Evolutionary conservation across 2,329 filamentous ascomycete genomes (phyloP), one percentile per base, ranked within the genome.

Genomic region (Aspergillus carbonarius): DNA sequence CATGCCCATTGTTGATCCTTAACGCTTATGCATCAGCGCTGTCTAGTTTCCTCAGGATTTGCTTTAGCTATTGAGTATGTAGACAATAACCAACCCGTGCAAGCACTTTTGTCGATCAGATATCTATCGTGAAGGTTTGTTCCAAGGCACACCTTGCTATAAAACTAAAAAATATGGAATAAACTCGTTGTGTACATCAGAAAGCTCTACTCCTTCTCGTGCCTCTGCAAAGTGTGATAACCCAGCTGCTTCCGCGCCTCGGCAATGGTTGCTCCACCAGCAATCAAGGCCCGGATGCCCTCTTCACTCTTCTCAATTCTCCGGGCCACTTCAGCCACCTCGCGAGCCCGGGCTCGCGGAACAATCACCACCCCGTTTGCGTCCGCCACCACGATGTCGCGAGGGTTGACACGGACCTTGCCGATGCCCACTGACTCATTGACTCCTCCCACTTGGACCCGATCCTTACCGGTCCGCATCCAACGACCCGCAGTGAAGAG

Each of bases 391-490:
- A 72, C 68, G 13, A 72, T 71, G 30, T 72, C 70, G 1, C 71
- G 66, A 58, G 60, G 57, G 7, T 61, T 52, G 2, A 72, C 70
- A 17, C 60, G 66, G 1, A 72, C 70, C 5, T 61, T 66, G 4
- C 70, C 71, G 6, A 73, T 59, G 5, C 69, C 66, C 17, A 74
- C 63, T 0, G 67, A 15, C 50, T 72, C 66, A 27, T 72, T 72
- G 34, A 72, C 60, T 5, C 61, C 68, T 13, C 63, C 70, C 2
- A 73, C 65, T 46, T 72, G 69, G 17, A 73, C 70, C 0, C 71
- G 63, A 49, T 72, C 71, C 42, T 73, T 73, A 25, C 69, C 70
- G 0, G 71, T 73, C 15, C 71, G 64, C 71, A 74, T 73, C 69
- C 69, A 74, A 5, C 71, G 70, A 0, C 70, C 71, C 1, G 67